Evolutionary conservation across 495 filamentous ascomycete species (phyloP).

Genomic region (Neurospora tetrasperma): DNA sequence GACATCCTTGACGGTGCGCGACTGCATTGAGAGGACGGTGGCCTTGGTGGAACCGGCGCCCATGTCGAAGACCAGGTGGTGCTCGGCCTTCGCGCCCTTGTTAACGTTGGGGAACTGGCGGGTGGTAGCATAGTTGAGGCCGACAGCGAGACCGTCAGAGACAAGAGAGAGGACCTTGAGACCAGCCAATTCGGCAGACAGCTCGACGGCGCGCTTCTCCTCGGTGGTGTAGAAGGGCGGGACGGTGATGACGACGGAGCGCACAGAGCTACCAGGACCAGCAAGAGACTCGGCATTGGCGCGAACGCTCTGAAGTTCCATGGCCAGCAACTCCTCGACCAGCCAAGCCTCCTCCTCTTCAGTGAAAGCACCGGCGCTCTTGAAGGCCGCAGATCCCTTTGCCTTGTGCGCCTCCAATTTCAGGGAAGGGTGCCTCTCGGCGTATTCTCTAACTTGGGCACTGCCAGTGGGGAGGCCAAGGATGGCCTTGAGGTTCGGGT

Average conservation of each 20-base stretch:
- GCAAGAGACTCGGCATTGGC: conserved; percentile 78
- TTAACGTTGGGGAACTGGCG: conserved; percentile 77
- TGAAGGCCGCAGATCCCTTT: conserved; percentile 65
- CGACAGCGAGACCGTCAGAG: conserved; percentile 86
- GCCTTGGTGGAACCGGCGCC: conserved; percentile 95
- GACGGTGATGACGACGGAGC: conserved; percentile 79
- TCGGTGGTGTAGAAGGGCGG: conserved; percentile 85
- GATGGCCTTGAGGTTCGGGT: conserved; percentile 81
- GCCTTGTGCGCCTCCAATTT: conserved; percentile 43
- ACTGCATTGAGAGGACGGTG: conserved; percentile 85
- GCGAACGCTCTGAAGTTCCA: conserved; percentile 86
- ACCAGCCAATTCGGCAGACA: conserved; percentile 80
- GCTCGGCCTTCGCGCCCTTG: conserved; percentile 80
- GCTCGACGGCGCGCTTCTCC: conserved; percentile 71
- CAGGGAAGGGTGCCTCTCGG: conserved; percentile 59
- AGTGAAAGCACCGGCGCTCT: conserved; percentile 53
- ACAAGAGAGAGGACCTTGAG: conserved; percentile 75
- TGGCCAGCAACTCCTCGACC: conserved; percentile 90
- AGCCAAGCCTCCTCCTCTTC: conserved; percentile 61
- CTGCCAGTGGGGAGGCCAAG: conserved; percentile 60
- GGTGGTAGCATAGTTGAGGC: conserved; percentile 86
- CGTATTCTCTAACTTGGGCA: conserved; percentile 56
- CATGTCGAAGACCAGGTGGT: conserved; percentile 95
- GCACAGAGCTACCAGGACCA: conserved; percentile 62
- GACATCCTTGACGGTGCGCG: conserved; percentile 78